phyloP scores from a whole-genome alignment of 2,329 filamentous ascomycete genomes.

The Domatiomyces globalis region DNA sequence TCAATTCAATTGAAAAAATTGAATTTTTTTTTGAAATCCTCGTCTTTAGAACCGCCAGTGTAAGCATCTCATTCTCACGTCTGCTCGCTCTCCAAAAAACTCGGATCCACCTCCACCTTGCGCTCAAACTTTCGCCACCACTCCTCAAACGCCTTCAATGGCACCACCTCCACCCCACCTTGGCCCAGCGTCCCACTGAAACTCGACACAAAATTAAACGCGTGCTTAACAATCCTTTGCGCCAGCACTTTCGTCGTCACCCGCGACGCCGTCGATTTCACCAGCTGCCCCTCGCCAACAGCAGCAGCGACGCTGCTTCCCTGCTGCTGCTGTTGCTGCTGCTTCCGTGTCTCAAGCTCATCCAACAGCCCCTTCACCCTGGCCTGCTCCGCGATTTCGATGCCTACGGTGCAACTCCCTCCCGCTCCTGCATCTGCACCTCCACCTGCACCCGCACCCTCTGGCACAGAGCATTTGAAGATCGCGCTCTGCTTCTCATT shows the following conservation, averaged over 20 bases:
- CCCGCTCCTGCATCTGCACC: conserved; percentile 9
- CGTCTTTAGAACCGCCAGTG: too few relatives aligned
- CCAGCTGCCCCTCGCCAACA: not conserved
- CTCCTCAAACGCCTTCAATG: conserved; percentile 86
- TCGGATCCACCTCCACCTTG: conserved; percentile 69
- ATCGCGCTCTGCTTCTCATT: conserved; percentile 84
- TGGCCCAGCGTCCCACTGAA: conserved; percentile 53
- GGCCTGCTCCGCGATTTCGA: conserved; percentile 63
- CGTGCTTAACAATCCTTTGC: conserved; percentile 88
- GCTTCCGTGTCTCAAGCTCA: conserved; percentile 34
- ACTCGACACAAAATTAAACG: conserved; percentile 87
- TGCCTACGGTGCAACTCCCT: conserved; percentile 40
- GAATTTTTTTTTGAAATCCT: too few relatives aligned
- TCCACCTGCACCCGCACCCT: conserved; percentile 10
- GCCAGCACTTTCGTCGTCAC: conserved; percentile 57
- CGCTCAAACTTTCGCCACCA: conserved; percentile 98
- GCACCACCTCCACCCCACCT: conserved; percentile 67
- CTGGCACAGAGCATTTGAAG: conserved; percentile 52
- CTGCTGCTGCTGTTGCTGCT: not conserved
- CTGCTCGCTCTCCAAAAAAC: conserved; percentile 61
- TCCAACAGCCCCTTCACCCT: conserved; percentile 58
- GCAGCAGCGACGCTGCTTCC: not conserved
- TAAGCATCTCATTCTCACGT: conserved; percentile 9
- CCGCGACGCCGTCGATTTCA: not conserved
- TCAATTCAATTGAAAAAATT: too few relatives aligned